Evolutionary conservation across 768 basidiomycete species (phyloP), one percentile per base, ranked within the genome.

Genomic region (Termitomyces sp.): DNA sequence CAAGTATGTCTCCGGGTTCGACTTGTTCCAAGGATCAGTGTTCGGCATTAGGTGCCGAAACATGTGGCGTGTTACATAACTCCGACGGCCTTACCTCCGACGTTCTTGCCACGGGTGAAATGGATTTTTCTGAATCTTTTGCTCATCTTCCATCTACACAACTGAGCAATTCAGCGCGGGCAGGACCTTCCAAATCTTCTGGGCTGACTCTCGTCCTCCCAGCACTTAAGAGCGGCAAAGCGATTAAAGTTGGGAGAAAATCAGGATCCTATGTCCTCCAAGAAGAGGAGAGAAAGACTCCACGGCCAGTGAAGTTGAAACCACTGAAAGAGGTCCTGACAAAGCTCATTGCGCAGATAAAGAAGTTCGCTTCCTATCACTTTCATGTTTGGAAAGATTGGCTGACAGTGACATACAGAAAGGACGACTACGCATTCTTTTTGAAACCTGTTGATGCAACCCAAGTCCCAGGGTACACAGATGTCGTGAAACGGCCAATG

Each of bases 391-490:
- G 33, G 40, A 49, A 47, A 26, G 46, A 52, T 58, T 59, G 6
- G 48, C 59, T 69, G 51, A 68, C 46, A 33, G 41, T 20, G 30
- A 43, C 30, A 50, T 35, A 18, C 63, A 92, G 91, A 76, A 91
- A 88, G 70, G 91, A 92, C 68, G 88, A 90, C 71, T 93, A 93
- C 77, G 89, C 87, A 2, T 92, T 92, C 72, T 93, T 93, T 69
- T 70, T 91, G 57, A 67, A 71, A 40, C 89, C 89, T 1, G 91
- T 93, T 6, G 79, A 91, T 69, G 69, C 72, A 0, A 69, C 74
- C 2, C 78, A 82, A 63, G 85, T 90, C 0, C 79, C 85, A 12
- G 84, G 84, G 1, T 88, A 88, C 63, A 58, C 75, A 13, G 84
- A 88, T 76, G 74, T 86, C 50, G 84, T 98, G 53, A 87, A 89